Evolutionary conservation across 768 basidiomycete species (phyloP).

Genomic region (Agrocybe pediades): DNA sequence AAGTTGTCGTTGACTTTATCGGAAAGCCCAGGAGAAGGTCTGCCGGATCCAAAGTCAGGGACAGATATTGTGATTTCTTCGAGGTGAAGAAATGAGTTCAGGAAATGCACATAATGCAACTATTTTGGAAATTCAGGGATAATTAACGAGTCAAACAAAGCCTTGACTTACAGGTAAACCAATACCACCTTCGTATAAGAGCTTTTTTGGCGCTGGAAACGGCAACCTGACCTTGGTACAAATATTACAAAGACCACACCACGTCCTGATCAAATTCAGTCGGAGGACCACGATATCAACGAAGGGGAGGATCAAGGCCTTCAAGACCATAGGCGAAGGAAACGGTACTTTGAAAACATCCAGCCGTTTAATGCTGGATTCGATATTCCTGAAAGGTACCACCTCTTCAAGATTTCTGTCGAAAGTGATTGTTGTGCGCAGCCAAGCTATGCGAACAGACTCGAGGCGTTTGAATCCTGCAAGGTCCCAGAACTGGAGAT

Average conservation of each 20-base stretch:
- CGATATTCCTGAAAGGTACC: constrained; percentile 23
- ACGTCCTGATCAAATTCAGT: constrained; percentile 26
- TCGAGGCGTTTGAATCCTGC: constrained; percentile 19
- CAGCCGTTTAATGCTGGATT: constrained; percentile 25
- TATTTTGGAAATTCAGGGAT: constrained; percentile 8
- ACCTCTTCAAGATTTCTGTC: constrained; percentile 9
- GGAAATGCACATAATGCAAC: constrained; percentile 29
- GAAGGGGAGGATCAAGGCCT: constrained; percentile 21
- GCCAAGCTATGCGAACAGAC: constrained; percentile 31
- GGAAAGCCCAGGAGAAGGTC: constrained; percentile 16
- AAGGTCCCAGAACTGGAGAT: constrained; percentile 26
- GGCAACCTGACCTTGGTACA: constrained; percentile 28
- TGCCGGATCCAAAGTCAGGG: constrained; percentile 7
- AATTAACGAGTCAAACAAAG: neutral
- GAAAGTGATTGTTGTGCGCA: constrained; percentile 12
- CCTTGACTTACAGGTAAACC: constrained; percentile 33
- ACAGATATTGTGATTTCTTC: too few species aligned
- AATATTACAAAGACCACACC: constrained; percentile 39
- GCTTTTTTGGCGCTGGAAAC: constrained; percentile 20
- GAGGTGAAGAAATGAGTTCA: too few species aligned
- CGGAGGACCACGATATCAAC: constrained; percentile 25
- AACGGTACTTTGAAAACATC: constrained; percentile 32
- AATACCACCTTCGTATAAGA: constrained; percentile 32
- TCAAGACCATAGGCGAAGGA: constrained; percentile 31
- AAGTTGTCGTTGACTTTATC: constrained; percentile 16